These are phyloP conservation scores for Erodium texanum DNA, from an alignment of 441 rosid species.

Conservation along the genomic window DNA sequence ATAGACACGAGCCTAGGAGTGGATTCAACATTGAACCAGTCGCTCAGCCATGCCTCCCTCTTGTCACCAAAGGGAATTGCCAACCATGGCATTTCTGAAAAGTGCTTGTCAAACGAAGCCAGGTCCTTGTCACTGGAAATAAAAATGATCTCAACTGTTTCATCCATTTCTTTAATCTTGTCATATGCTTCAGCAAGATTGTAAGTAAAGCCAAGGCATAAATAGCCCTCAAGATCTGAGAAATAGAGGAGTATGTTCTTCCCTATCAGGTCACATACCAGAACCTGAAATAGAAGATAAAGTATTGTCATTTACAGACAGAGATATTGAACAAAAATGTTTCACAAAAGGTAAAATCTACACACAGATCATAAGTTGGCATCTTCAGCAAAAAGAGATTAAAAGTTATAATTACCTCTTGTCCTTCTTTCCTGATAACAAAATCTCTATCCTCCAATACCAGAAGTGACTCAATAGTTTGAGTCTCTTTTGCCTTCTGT, in stretches of 20 bases:
- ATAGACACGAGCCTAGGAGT: constrained; percentile 30
- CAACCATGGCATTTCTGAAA: constrained; percentile 37
- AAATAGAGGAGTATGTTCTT: constrained; percentile 32
- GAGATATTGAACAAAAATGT: neutral
- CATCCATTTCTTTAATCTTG: constrained; percentile 18
- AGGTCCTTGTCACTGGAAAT: constrained; percentile 33
- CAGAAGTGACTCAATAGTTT: constrained; percentile 34
- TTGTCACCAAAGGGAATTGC: constrained; percentile 31
- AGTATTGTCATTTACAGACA: neutral
- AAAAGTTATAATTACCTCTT: constrained; percentile 17
- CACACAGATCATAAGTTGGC: neutral
- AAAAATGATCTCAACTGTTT: constrained; percentile 28
- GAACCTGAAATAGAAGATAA: constrained; percentile 20
- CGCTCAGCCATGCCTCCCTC: constrained; percentile 13
- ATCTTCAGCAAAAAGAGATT: neutral
- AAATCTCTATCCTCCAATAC: constrained; percentile 31
- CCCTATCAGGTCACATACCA: constrained; percentile 26
- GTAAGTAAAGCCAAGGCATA: constrained; percentile 25
- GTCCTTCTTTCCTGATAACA: constrained; percentile 24
- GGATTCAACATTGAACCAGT: constrained; percentile 22
- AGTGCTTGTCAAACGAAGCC: constrained; percentile 26
- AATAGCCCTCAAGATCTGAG: constrained; percentile 24
- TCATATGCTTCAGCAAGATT: constrained; percentile 24
- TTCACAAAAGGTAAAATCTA: neutral
- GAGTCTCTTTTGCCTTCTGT: constrained; percentile 28